These are phyloP conservation scores for Solanum rostratum DNA, from an alignment of 257 asterid species.

Conservation along the genomic window DNA sequence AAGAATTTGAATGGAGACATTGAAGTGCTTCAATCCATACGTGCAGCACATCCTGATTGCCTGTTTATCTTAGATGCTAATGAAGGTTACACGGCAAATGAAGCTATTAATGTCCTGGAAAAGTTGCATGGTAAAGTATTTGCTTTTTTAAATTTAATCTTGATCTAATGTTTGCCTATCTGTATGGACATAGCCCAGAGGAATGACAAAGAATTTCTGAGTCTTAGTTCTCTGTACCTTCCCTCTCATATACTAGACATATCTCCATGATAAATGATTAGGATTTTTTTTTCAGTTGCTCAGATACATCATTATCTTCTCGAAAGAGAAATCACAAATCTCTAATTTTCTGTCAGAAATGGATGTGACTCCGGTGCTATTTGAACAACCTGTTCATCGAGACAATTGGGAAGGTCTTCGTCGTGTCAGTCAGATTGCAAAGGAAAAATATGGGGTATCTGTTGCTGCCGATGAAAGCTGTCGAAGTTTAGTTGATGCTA, in stretches of 20 bases:
- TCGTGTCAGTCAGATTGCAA: constrained; percentile 53
- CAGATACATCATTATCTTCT: background rate
- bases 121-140: constrained; percentile 49
- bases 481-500: constrained; percentile 58
- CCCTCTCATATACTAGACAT: background rate
- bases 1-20: constrained; percentile 58
- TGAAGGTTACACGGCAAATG: constrained; percentile 72
- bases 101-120: constrained; percentile 74
- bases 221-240: background rate
- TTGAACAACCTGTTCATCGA: constrained; percentile 92
- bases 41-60: constrained; percentile 69
- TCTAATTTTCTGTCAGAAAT: constrained; percentile 35
- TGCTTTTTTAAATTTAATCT: background rate
- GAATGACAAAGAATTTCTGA: background rate
- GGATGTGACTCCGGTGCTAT: constrained; percentile 69
- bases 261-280: background rate
- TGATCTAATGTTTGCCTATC: background rate
- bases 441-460: constrained; percentile 54
- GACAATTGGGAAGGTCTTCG: constrained; percentile 85
- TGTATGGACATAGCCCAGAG: background rate
- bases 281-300: background rate
- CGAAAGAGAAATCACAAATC: background rate
- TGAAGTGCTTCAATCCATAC: constrained; percentile 77
- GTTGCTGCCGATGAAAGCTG: constrained; percentile 95
- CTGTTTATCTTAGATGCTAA: constrained; percentile 80